Base-by-base conservation (phyloP, 805 yeast species). In the Metschnikowia drakensbergensis region DNA sequence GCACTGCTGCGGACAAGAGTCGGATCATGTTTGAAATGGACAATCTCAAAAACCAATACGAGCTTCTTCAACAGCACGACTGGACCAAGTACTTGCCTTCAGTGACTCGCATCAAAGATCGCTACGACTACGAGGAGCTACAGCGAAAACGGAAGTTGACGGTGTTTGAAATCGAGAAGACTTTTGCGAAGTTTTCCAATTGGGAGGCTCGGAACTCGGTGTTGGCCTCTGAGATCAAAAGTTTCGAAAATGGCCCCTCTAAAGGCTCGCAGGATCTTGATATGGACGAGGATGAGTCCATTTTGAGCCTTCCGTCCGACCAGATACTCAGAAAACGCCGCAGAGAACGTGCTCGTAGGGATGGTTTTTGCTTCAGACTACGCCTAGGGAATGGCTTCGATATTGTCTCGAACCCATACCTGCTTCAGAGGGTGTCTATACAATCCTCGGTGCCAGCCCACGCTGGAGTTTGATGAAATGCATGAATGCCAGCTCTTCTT, bases 21-120 rank as follows among this genome's bases (percentile, higher is more conserved):
- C 73, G 76, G 47, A 69, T 82, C 38, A 66, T 76, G 42, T 62
- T 69, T 6, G 92, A 85, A 57, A 79, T 81, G 29, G 88, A 83
- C 46, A 75, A 73, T 22, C 71, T 81, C 32, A 63, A 69, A 29
- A 75, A 76, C 9, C 76, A 74, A 53, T 66, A 66, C 27, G 62
- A 68, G 48, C 64, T 78, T 48, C 61, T 72, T 3, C 50, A 56
- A 26, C 72, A 65, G 49, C 65, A 71, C 52, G 76, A 72, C 53
- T 81, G 88, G 86, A 56, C 60, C 7, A 57, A 64, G 23, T 68
- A 71, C 37, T 60, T 83, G 33, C 72, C 75, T 3, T 63, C 63
- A 7, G 68, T 83, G 23, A 80, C 88, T 0, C 64, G 65, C 13
- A 70, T 86, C 28, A 69, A 74, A 27, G 73, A 86, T 58, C 50